Evolutionary conservation across 805 yeast species (phyloP), one percentile per base, ranked within the genome.

Genomic region (Metschnikowia borealis): DNA sequence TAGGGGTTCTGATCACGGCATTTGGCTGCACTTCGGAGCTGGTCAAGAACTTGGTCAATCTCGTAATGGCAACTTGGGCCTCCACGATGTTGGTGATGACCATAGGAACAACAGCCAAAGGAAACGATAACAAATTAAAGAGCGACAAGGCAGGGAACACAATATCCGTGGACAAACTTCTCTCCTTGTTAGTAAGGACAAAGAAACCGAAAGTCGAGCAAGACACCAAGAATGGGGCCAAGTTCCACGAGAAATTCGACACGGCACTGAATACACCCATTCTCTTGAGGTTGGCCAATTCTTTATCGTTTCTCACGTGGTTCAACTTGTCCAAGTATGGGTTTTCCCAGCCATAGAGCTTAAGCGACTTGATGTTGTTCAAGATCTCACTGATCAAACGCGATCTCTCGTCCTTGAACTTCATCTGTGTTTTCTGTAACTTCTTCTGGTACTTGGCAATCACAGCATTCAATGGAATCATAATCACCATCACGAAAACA

Each of bases 291-390:
- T 87, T 91, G 31, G 76, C 76, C 66, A 91, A 79, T 68, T 91
- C 97, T 60, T 85, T 84, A 42, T 88, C 88, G 63, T 92, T 89
- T 78, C 99, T 85, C 20, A 92, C 96, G 61, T 83, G 71, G 56
- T 81, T 81, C 51, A 95, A 75, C 59, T 85, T 86, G 29, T 76
- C 78, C 62, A 81, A 80, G 65, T 89, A 90, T 3, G 98, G 96
- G 32, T 66, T 71, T 70, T 94, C 99, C 99, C 99, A 94, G 2
- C 95, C 96, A 63, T 94, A 94, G 45, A 95, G 77, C 66, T 94
- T 94, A 65, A 94, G 75, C 11, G 97, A 89, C 71, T 90, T 92
- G 66, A 94, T 89, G 62, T 91, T 92, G 66, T 88, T 89, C 65
- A 92, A 76, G 49, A 92, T 87, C 65, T 92, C 97, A 54, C 89